Evolutionary conservation across 176 grass and related monocot genomes (phyloP).

Genomic region (Avena eriantha): DNA sequence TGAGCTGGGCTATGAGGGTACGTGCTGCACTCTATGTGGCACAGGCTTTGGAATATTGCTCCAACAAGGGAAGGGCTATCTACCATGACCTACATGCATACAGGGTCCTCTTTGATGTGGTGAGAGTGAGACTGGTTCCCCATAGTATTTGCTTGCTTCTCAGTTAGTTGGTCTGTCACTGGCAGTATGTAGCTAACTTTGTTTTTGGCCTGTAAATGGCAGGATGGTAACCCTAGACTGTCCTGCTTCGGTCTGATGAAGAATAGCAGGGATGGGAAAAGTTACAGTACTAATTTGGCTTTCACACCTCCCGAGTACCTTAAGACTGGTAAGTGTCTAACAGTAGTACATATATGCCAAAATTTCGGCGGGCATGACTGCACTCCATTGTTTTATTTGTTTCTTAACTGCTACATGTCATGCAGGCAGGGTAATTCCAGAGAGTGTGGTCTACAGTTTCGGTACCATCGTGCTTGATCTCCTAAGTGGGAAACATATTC

Average conservation of each 20-base stretch:
- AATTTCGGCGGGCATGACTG: neutral
- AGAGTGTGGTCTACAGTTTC: slow-evolving; percentile 93
- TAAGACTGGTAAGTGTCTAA: slow-evolving; percentile 66
- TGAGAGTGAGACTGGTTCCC: slow-evolving; percentile 27
- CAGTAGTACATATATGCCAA: neutral
- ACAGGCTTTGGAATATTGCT: slow-evolving; percentile 43
- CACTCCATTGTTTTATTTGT: neutral
- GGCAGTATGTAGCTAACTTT: neutral
- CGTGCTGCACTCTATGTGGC: slow-evolving; percentile 43
- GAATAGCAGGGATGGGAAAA: slow-evolving; percentile 92
- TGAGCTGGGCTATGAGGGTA: slow-evolving; percentile 79
- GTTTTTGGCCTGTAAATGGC: slow-evolving; percentile 19
- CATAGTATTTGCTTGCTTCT: neutral
- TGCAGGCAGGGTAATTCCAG: slow-evolving; percentile 89
- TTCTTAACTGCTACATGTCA: slow-evolving; percentile 29
- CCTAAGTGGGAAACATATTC: slow-evolving; percentile 94
- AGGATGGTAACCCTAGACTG: slow-evolving; percentile 83
- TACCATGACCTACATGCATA: slow-evolving; percentile 95
- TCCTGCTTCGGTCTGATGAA: slow-evolving; percentile 97
- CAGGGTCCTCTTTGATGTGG: slow-evolving; percentile 91
- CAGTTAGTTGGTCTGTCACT: neutral
- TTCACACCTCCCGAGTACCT: slow-evolving; percentile 91
- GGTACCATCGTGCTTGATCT: slow-evolving; percentile 93
- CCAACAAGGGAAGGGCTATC: slow-evolving; percentile 65
- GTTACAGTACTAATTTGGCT: slow-evolving; percentile 92